Evolutionary conservation across 345 rosid species (phyloP), one percentile per base, ranked within the genome.

Genomic region (Aquilaria malaccensis): DNA sequence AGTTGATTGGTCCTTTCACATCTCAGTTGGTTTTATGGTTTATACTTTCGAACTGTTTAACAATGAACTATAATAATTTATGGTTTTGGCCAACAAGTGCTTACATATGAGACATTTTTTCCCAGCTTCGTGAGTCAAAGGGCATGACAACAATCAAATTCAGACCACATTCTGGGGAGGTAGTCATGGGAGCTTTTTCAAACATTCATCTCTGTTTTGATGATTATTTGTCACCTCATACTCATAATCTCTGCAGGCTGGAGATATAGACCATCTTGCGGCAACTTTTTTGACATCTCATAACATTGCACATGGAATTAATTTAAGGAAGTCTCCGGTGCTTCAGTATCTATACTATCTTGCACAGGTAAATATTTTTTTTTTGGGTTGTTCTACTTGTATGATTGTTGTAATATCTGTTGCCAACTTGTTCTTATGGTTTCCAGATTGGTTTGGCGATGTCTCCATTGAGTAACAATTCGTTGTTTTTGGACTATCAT

Each of bases 391-490:
- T n/a, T 22, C 45, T 32, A 37, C 33, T 67, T 31, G 56, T 12
- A 49, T 55, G 64, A 12, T 11, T 49, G 43, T 37, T 32, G 59
- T 59, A 32, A 62, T 68, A n/a, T 63, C 63, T 64, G 67, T 43
- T 61, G 30, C 14, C 62, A 3, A 66, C 22, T 15, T 73, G 46
- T 45, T 30, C 30, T 58, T 32, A 72, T 49, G 57, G 66, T 70
- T 77, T 61, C 68, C 84, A 95, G 99, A 88, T 95, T 43, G 99
- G 97, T 53, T 77, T 95, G 75, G 97, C 97, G 45, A 86, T 95
- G 97, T 95, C 99, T 70, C 99, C 99, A 70, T 83, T 91, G 74
- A 95, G 97, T 93, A 95, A 95, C 84, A 95, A 95, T 75, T 91
- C 97, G 56, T 71, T 95, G 71, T 95, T 95, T 76, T 76, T 95